Evolutionary conservation across 2,329 filamentous ascomycete genomes (phyloP).

Genomic region (Paecilomyces niveus): DNA sequence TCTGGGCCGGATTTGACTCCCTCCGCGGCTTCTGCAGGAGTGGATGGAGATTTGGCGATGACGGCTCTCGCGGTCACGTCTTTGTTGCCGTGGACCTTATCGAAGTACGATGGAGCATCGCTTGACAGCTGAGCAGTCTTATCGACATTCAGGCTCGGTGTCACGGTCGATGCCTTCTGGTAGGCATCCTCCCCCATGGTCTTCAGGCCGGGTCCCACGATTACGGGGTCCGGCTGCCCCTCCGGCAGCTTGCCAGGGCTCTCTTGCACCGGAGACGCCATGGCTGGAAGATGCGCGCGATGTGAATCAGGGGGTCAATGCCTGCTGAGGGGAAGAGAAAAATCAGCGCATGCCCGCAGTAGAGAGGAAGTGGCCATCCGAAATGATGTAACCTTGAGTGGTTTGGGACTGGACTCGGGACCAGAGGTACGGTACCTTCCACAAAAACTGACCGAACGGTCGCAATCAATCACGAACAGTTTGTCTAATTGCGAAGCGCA

Average conservation of each 20-base stretch:
- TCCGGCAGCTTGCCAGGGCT: conserved; percentile 17
- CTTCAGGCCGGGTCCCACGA: conserved; percentile 21
- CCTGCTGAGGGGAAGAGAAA: background rate
- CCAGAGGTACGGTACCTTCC: background rate
- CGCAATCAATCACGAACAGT: background rate
- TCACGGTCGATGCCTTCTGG: conserved; percentile 19
- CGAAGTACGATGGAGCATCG: conserved; percentile 24
- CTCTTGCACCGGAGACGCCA: conserved; percentile 14
- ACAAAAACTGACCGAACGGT: background rate
- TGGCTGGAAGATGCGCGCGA: conserved; percentile 10
- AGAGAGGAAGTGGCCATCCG: background rate
- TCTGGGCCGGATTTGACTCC: conserved; percentile 44
- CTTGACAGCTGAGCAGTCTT: conserved; percentile 10
- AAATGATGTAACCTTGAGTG: background rate
- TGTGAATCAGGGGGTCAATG: conserved; percentile 1
- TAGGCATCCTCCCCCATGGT: conserved; percentile 20
- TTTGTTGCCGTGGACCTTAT: conserved; percentile 15
- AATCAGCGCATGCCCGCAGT: background rate
- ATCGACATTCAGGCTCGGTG: conserved; percentile 18
- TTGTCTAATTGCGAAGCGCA: background rate
- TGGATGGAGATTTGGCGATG: conserved; percentile 18
- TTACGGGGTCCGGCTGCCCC: conserved; percentile 21
- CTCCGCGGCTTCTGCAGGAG: conserved; percentile 35
- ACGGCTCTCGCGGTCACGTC: conserved; percentile 5
- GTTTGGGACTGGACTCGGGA: background rate